A percentile compares a stretch with the other conserved stretches of the same genome.
Conservation (phyloP, 2,329 filamentous ascomycete species). For the Gnomoniopsis smithogilvyi region DNA sequence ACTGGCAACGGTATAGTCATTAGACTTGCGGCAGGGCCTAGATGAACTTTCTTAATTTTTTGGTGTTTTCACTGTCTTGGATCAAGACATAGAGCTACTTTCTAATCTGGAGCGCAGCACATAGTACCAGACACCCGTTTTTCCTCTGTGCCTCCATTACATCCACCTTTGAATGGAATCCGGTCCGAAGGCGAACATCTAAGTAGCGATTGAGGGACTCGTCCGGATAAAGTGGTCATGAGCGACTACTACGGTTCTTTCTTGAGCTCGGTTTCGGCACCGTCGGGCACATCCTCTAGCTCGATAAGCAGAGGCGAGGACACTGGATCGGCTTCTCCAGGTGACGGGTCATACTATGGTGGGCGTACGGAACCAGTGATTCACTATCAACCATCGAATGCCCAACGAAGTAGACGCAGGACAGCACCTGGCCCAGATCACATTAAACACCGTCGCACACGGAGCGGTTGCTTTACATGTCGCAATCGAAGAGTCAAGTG, state of each 20-base stretch:
- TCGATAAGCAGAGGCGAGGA: slow-evolving; percentile 28
- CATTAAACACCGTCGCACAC: slow-evolving; percentile 88
- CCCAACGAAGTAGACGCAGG: slow-evolving; percentile 49
- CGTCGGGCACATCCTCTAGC: slow-evolving; percentile 32
- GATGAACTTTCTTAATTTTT: not conserved
- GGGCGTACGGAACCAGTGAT: slow-evolving; percentile 48
- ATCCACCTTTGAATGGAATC: not conserved
- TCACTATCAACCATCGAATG: slow-evolving; percentile 42
- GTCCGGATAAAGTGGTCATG: slow-evolving; percentile 34
- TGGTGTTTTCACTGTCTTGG: too few relatives aligned
- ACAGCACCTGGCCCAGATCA: slow-evolving; percentile 57
- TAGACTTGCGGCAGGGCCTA: not conserved
- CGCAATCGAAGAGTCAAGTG: slow-evolving; percentile 89
- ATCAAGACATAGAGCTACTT: not conserved
- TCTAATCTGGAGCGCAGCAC: slow-evolving; percentile 1
- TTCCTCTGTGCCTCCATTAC: not conserved
- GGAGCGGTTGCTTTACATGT: slow-evolving; percentile 93
- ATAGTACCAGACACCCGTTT: not conserved
- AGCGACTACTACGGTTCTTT: slow-evolving; percentile 56
- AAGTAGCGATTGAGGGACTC: not conserved
- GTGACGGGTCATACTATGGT: slow-evolving; percentile 46
- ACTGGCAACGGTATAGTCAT: not conserved
- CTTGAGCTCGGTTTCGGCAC: slow-evolving; percentile 44
- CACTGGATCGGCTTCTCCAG: slow-evolving; percentile 40
- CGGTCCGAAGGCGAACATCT: not conserved